phyloP scores from a whole-genome alignment of 2,329 filamentous ascomycete genomes.

The Hymenoscyphus linearis region DNA sequence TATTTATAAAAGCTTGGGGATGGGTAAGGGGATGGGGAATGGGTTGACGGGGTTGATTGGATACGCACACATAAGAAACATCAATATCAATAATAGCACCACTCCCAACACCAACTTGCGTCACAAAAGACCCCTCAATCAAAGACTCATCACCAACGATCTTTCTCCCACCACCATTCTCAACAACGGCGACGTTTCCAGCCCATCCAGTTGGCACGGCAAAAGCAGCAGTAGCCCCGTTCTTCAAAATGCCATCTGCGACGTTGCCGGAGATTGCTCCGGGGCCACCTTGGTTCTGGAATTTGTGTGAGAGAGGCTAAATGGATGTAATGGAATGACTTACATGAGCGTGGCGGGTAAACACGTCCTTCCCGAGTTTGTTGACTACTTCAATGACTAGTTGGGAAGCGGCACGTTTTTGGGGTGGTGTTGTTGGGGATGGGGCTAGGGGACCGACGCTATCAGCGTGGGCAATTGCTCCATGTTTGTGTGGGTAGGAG shows the following conservation, averaged over 20 bases:
- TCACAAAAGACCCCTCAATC: slow-evolving; percentile 5
- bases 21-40: no score
- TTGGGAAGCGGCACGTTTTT: background rate
- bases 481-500: background rate
- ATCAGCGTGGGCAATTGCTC: background rate
- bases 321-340: background rate
- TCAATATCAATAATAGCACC: slow-evolving; percentile 1
- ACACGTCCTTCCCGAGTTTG: background rate
- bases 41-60: no score
- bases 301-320: background rate
- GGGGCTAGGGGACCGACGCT: background rate
- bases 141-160: slow-evolving; percentile 2
- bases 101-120: background rate
- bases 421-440: background rate
- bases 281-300: background rate
- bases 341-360: background rate
- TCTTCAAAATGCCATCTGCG: background rate
- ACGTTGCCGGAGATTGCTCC: background rate
- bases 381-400: background rate
- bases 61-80: background rate
- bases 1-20: no score
- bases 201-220: slow-evolving; percentile 3
- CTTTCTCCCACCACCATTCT: background rate
- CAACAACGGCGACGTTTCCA: slow-evolving; percentile 1
- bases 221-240: slow-evolving; percentile 2